phyloP scores from a whole-genome alignment of 1,139 yeast species.

The Ogataea hybrid region DNA sequence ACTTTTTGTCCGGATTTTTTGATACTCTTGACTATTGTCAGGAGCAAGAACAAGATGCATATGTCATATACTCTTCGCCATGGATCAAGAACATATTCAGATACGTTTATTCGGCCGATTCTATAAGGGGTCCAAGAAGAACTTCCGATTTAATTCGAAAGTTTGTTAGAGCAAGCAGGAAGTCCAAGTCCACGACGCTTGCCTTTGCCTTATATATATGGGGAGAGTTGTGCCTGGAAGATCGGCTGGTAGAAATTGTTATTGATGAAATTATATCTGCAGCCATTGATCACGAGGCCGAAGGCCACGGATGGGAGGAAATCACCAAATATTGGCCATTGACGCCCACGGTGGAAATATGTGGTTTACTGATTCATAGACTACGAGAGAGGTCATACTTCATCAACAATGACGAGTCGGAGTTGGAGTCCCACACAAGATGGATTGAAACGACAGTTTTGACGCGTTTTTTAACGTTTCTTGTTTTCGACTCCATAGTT shows the following conservation, averaged over 20 bases:
- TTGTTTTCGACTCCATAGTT: too few relatives aligned
- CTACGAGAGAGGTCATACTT: too few relatives aligned
- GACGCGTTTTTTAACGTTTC: too few relatives aligned
- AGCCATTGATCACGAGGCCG: slow-evolving; percentile 74
- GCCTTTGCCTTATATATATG: slow-evolving; percentile 64
- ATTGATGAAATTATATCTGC: slow-evolving; percentile 74
- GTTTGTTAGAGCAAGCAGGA: slow-evolving; percentile 56
- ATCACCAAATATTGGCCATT: slow-evolving; percentile 60
- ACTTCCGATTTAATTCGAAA: slow-evolving; percentile 62
- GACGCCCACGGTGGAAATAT: slow-evolving; percentile 69
- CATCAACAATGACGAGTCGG: too few relatives aligned
- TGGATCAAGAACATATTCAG: slow-evolving; percentile 75
- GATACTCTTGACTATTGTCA: slow-evolving; percentile 47
- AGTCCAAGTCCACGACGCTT: slow-evolving; percentile 39
- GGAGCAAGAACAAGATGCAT: slow-evolving; percentile 37
- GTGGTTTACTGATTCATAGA: slow-evolving; percentile 58
- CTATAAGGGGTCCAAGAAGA: slow-evolving; percentile 57
- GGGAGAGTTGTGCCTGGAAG: slow-evolving; percentile 65
- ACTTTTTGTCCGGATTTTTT: too few relatives aligned
- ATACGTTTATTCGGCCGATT: slow-evolving; percentile 52
- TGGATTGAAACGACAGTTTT: too few relatives aligned
- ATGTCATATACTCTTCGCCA: slow-evolving; percentile 62
- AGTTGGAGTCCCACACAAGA: too few relatives aligned
- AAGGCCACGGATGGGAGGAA: slow-evolving; percentile 65
- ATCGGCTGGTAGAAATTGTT: slow-evolving; percentile 53